A percentile compares a stretch with the other conserved stretches of the same genome.
phyloP scores from a whole-genome alignment of 176 grass and related monocot species.

The Elymus sibiricus region DNA sequence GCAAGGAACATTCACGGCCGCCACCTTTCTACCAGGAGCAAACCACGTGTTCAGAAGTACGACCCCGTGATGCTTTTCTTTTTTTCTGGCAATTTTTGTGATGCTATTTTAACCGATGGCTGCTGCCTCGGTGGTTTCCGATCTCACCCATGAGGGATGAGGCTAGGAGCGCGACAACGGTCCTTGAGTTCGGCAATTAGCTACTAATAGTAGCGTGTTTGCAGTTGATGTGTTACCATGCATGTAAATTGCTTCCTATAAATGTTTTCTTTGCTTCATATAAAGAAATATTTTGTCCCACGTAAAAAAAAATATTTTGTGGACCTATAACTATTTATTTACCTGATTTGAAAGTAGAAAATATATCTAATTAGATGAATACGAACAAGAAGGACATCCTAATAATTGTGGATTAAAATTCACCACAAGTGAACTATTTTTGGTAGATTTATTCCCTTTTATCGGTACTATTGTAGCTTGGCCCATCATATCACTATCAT shows the following conservation, averaged over 20 bases:
- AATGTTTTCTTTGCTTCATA: background rate
- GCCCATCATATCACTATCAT: too few relatives aligned
- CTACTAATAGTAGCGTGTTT: background rate
- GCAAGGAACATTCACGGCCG: background rate
- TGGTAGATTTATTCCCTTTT: too few relatives aligned
- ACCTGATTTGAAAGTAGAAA: too few relatives aligned
- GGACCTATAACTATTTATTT: too few relatives aligned
- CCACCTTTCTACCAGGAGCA: background rate
- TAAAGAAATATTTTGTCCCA: background rate
- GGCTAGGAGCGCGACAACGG: background rate
- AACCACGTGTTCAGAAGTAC: background rate
- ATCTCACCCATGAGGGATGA: background rate
- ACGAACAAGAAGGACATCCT: background rate
- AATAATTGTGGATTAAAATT: background rate
- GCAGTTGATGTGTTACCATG: background rate
- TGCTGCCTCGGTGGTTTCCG: background rate
- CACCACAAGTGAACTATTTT: background rate
- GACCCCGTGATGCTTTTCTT: background rate
- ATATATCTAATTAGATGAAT: background rate
- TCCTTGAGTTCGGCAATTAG: background rate
- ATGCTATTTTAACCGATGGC: background rate
- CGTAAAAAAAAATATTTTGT: background rate
- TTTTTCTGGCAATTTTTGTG: too few relatives aligned
- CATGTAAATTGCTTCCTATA: too few relatives aligned
- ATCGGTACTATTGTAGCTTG: too few relatives aligned